Percentiles rank a stretch among this genome's conserved stretches.
phyloP scores from a whole-genome alignment of 75 land plant species.

The Pinus taeda region DNA sequence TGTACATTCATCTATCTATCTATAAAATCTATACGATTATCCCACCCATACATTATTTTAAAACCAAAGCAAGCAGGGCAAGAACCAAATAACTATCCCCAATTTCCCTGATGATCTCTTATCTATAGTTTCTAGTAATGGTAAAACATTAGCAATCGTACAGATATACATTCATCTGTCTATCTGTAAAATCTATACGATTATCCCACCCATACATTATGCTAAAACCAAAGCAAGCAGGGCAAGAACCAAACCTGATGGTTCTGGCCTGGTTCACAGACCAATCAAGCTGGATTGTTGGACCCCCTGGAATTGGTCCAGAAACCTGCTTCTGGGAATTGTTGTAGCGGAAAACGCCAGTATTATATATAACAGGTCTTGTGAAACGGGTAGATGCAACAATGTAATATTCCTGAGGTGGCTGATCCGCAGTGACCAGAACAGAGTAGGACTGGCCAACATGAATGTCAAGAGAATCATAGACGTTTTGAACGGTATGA shows the following conservation, averaged over 20 bases:
- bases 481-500: constrained; percentile 66
- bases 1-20: neutral
- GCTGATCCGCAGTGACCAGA: constrained; percentile 76
- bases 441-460: constrained; percentile 83
- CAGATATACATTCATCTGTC: neutral
- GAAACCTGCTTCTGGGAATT: constrained; percentile 48
- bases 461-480: constrained; percentile 77
- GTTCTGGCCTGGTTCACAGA: constrained; percentile 70
- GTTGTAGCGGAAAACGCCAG: constrained; percentile 63
- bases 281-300: constrained; percentile 61
- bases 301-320: constrained; percentile 62
- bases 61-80: neutral
- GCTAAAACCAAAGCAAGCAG: neutral
- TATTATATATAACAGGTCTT: constrained; percentile 32
- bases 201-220: neutral
- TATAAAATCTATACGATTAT: neutral
- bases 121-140: too few relatives aligned
- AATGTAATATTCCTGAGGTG: constrained; percentile 68
- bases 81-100: neutral
- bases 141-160: too few relatives aligned
- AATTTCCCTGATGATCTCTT: too few relatives aligned
- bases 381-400: constrained; percentile 83
- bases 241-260: constrained; percentile 25
- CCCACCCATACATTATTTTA: neutral
- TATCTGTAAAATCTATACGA: neutral